Base-by-base conservation (phyloP, 2,329 filamentous ascomycete species). In the Pyricularia sp. region DNA sequence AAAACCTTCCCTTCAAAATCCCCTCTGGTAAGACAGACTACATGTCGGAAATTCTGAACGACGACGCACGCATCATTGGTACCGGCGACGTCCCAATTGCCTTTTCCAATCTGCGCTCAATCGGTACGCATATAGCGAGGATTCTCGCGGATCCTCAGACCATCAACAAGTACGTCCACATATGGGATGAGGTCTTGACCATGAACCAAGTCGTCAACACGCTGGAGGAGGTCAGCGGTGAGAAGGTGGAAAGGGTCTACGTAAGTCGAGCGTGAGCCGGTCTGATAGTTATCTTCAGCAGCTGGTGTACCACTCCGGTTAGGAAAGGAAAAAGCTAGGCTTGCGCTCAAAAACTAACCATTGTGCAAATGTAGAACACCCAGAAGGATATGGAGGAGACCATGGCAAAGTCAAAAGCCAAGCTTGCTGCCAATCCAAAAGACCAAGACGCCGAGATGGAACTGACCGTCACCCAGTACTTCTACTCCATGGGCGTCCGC, bases 61-160 rank as follows among this genome's bases (percentile, higher is more conserved):
- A 76, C 1, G 76, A 77, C 28, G 74, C 78, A 33, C 75, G 76
- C 58, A 78, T 86, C 23, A 74, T 77, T 26, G 83, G 81, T 2
- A 80, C 83, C 70, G 85, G 85, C 0, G 78, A 81, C 17, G 75
- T 75, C 0, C 78, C 76, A 3, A 80, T 75, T 14, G 78, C 80
- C 1, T 68, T 86, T 26, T 85, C 81, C 0, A 82, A 86, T 71
- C 70, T 82, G 65, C 74, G 80, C n/a, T 86, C 88, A 71, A 79
- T 88, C 68, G 86, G 86, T 5, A 76, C 74, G 65, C 86, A 81
- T 69, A 80, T 85, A 10, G 84, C 83, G 0, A 74, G 76, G 23
- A 84, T 88, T 71, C 81, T 88, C 50, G 72, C 74, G 2, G 86
- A 88, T 70, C 76, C 79, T 3, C 75, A 84, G 14, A 88, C 86